Evolutionary conservation across 768 basidiomycete genomes (phyloP).

Genomic region (Lentinula raphanica): DNA sequence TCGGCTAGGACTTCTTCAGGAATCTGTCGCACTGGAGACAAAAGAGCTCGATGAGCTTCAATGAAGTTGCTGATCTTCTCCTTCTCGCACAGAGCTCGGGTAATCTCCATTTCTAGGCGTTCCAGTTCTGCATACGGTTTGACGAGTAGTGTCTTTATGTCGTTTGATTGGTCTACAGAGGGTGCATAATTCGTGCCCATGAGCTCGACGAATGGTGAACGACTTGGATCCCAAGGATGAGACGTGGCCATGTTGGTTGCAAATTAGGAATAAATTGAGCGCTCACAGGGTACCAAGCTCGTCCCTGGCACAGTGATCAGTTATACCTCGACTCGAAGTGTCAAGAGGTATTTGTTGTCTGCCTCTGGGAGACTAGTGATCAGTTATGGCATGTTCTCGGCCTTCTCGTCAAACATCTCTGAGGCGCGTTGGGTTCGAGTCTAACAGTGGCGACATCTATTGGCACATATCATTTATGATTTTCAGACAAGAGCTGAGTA

Average conservation of each 20-base stretch:
- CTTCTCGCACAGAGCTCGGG: not conserved
- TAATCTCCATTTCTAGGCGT: not conserved
- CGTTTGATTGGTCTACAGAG: not conserved
- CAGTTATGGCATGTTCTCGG: too few species aligned
- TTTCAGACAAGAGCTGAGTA: too few species aligned
- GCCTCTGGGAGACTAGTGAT: too few species aligned
- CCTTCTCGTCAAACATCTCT: too few species aligned
- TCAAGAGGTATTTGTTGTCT: too few species aligned
- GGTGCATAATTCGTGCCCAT: not conserved
- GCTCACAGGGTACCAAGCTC: too few species aligned
- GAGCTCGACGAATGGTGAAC: not conserved
- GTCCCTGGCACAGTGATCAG: too few species aligned
- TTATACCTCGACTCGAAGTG: too few species aligned
- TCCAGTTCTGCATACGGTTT: not conserved
- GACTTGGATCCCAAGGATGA: not conserved
- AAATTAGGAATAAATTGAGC: too few species aligned
- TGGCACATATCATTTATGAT: too few species aligned
- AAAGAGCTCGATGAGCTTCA: conserved; percentile 18
- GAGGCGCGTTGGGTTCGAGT: too few species aligned
- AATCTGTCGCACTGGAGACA: conserved; percentile 21
- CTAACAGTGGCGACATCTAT: too few species aligned
- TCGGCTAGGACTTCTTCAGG: conserved; percentile 18
- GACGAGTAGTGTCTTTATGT: not conserved
- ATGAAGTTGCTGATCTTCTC: conserved; percentile 2
- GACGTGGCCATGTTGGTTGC: not conserved